Evolutionary conservation across 352 stramenopile genomes (phyloP).

Genomic region (Phytophthora idaei): DNA sequence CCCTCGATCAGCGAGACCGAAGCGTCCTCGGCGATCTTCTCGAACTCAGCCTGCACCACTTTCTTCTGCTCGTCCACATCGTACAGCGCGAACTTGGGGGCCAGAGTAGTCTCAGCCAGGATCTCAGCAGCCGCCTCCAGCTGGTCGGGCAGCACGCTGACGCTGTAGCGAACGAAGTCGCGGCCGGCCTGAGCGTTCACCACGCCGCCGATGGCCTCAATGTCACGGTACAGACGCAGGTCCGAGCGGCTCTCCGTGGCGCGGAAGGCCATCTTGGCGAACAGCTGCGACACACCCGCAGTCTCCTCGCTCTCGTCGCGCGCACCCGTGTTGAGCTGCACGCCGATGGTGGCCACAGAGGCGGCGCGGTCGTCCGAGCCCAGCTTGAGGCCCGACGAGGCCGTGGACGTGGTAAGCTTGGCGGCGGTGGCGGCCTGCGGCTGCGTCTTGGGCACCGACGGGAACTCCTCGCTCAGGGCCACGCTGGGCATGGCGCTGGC

Average conservation of each 20-base stretch:
- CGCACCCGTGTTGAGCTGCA: conserved; percentile 66
- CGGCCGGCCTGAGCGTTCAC: conserved; percentile 63
- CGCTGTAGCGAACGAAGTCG: conserved; percentile 81
- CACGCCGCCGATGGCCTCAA: conserved; percentile 79
- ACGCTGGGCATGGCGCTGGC: conserved; percentile 63
- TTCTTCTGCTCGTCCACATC: conserved; percentile 80
- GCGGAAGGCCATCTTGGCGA: conserved; percentile 86
- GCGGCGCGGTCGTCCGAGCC: conserved; percentile 57
- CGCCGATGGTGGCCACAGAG: conserved; percentile 64
- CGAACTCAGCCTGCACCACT: conserved; percentile 61
- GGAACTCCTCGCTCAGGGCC: conserved; percentile 69
- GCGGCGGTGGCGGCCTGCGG: conserved; percentile 30
- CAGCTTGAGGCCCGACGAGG: conserved; percentile 61
- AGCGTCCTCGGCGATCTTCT: conserved; percentile 47
- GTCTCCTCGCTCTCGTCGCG: conserved; percentile 75
- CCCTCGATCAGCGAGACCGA: conserved; percentile 57
- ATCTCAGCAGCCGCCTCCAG: conserved; percentile 71
- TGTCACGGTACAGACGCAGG: conserved; percentile 81
- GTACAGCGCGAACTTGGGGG: conserved; percentile 79
- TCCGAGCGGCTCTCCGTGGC: conserved; percentile 75
- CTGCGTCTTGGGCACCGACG: conserved; percentile 45
- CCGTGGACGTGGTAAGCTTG: conserved; percentile 47
- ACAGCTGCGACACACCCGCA: conserved; percentile 78
- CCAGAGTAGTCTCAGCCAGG: conserved; percentile 79
- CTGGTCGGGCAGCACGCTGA: conserved; percentile 77